These are phyloP conservation scores for Fusarium piperis DNA, from an alignment of 2,329 filamentous ascomycete species.

Conservation along the genomic window DNA sequence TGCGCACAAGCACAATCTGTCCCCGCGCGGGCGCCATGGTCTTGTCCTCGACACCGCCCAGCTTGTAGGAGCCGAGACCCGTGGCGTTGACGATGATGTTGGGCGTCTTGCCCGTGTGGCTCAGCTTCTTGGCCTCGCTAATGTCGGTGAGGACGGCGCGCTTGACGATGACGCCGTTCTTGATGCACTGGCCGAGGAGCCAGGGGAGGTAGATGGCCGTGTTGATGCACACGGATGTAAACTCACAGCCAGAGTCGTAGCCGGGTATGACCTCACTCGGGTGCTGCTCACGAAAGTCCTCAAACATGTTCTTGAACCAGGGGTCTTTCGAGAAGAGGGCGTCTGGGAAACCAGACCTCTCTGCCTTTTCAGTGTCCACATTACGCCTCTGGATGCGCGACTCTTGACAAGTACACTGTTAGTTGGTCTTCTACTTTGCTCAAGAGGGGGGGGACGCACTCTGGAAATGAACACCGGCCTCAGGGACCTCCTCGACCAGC, in stretches of 20 bases:
- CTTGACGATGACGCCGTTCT: slow-evolving; percentile 74
- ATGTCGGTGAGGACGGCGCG: slow-evolving; percentile 76
- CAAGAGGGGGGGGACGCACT: slow-evolving; percentile 50
- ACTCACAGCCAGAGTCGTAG: slow-evolving; percentile 77
- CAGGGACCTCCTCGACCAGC: slow-evolving; percentile 71
- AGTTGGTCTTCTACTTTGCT: neutral
- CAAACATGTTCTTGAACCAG: slow-evolving; percentile 78
- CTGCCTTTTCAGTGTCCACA: slow-evolving; percentile 63
- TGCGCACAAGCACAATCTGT: slow-evolving; percentile 85
- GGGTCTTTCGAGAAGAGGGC: slow-evolving; percentile 72
- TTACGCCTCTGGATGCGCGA: slow-evolving; percentile 62
- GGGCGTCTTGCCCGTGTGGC: slow-evolving; percentile 65
- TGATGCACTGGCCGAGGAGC: slow-evolving; percentile 82
- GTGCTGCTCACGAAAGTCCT: slow-evolving; percentile 73
- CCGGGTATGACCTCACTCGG: slow-evolving; percentile 68
- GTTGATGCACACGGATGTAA: slow-evolving; percentile 92
- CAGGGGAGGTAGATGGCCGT: slow-evolving; percentile 87
- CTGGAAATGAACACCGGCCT: slow-evolving; percentile 85
- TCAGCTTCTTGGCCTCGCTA: slow-evolving; percentile 66
- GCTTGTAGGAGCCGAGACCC: slow-evolving; percentile 76
- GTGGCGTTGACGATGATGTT: slow-evolving; percentile 87
- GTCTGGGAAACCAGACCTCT: slow-evolving; percentile 59
- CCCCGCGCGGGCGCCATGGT: slow-evolving; percentile 80
- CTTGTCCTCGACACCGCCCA: slow-evolving; percentile 84
- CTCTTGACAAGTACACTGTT: slow-evolving; percentile 48